phyloP scores from a whole-genome alignment of 2,329 filamentous ascomycete species.

The Epichloe sp. region DNA sequence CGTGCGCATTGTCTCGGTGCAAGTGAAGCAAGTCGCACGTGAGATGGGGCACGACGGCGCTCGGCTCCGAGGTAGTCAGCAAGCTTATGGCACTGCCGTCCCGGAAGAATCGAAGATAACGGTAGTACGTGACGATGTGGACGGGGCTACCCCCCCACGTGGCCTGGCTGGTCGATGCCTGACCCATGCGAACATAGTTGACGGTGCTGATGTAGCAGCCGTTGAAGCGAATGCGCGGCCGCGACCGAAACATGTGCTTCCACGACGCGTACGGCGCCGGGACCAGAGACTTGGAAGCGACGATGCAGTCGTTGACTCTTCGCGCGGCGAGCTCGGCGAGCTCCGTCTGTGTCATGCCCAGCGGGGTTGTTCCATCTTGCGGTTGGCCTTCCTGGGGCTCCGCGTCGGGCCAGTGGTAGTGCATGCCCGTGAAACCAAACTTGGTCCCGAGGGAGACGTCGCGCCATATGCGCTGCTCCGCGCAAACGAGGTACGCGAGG shows the following conservation, averaged over 20 bases:
- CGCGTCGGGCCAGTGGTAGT: slow-evolving; percentile 54
- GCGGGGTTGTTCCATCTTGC: slow-evolving; percentile 16
- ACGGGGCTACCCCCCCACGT: slow-evolving; percentile 66
- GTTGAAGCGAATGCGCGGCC: slow-evolving; percentile 83
- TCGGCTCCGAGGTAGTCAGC: slow-evolving; percentile 66
- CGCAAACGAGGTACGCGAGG: slow-evolving; percentile 70
- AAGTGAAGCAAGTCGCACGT: slow-evolving; percentile 53
- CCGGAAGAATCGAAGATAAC: slow-evolving; percentile 88
- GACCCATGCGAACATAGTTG: slow-evolving; percentile 82
- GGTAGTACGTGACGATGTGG: slow-evolving; percentile 95
- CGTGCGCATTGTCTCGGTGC: slow-evolving; percentile 22
- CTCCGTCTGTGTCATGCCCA: slow-evolving; percentile 27
- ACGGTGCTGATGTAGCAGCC: slow-evolving; percentile 95
- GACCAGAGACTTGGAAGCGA: slow-evolving; percentile 28
- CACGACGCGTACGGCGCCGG: slow-evolving; percentile 36
- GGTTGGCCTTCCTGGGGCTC: slow-evolving; percentile 13
- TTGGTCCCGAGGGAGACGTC: slow-evolving; percentile 55
- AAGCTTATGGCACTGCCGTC: slow-evolving; percentile 76
- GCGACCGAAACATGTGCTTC: slow-evolving; percentile 62
- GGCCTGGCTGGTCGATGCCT: slow-evolving; percentile 52
- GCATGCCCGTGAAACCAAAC: slow-evolving; percentile 74
- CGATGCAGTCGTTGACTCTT: slow-evolving; percentile 19
- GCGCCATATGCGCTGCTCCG: slow-evolving; percentile 80
- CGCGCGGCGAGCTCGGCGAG: slow-evolving; percentile 23
- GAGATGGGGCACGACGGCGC: slow-evolving; percentile 77